A percentile compares a stretch with the other conserved stretches of the same genome.
phyloP scores from a whole-genome alignment of 441 rosid genomes.

The Pelargonium hybrid region DNA sequence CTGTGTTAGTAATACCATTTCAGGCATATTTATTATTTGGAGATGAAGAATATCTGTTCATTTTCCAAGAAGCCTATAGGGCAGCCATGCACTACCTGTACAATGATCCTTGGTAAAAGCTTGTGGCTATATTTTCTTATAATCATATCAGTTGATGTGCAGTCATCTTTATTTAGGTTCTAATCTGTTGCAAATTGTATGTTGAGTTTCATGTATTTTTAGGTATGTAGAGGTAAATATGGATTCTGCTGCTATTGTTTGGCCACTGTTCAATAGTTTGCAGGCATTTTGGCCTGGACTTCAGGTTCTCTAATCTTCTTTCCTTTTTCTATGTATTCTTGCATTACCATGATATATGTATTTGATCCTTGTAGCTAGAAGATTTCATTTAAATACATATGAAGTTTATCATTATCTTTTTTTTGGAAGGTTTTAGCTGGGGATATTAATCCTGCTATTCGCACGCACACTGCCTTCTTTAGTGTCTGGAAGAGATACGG shows the following conservation, averaged over 20 bases:
- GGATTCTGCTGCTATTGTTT: slow-evolving; percentile 97
- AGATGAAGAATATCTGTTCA: slow-evolving; percentile 83
- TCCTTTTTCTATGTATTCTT: slow-evolving; percentile 6
- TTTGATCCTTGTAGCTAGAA: background rate
- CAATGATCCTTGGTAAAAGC: slow-evolving; percentile 93
- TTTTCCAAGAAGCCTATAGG: slow-evolving; percentile 88
- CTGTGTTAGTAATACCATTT: slow-evolving; percentile 15
- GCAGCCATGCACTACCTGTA: slow-evolving; percentile 85
- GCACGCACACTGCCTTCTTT: slow-evolving; percentile 93
- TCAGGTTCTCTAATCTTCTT: slow-evolving; percentile 42
- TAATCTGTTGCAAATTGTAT: slow-evolving; percentile 15
- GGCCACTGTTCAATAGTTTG: slow-evolving; percentile 94
- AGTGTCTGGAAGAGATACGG: slow-evolving; percentile 94
- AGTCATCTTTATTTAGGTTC: background rate
- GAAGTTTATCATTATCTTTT: slow-evolving; percentile 13
- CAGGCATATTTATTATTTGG: slow-evolving; percentile 96
- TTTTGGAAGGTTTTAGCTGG: slow-evolving; percentile 84
- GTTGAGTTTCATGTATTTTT: slow-evolving; percentile 15
- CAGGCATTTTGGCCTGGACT: slow-evolving; percentile 99
- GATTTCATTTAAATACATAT: slow-evolving; percentile 1
- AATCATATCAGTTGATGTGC: background rate
- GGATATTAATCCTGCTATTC: slow-evolving; percentile 87
- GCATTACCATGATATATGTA: background rate
- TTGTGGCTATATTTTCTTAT: slow-evolving; percentile 18
- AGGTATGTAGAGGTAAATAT: slow-evolving; percentile 99